phyloP scores from a whole-genome alignment of 441 rosid genomes.

The Pelargonium cotyledonis region DNA sequence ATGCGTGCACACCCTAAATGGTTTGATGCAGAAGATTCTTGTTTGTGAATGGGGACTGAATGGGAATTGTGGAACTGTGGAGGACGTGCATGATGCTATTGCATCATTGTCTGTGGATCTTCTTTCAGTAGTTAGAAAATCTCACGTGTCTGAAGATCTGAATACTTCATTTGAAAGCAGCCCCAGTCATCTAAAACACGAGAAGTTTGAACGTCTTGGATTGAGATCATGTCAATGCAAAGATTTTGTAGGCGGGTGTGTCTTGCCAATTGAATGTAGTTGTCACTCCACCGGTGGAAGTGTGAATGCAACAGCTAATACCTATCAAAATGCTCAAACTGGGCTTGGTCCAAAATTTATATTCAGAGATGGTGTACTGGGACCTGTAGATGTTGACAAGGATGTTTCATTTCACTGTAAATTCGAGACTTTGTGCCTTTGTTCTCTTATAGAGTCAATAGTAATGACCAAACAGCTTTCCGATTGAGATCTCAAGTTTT shows the following conservation, averaged over 20 bases:
- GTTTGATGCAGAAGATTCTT: constrained; percentile 47
- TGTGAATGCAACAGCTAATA: constrained; percentile 22
- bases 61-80: constrained; percentile 37
- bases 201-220: constrained; percentile 20
- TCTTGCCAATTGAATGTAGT: constrained; percentile 41
- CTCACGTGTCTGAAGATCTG: constrained; percentile 25
- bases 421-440: constrained; percentile 55
- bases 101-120: constrained; percentile 65
- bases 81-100: constrained; percentile 62
- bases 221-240: constrained; percentile 38
- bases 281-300: constrained; percentile 41
- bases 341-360: constrained; percentile 41
- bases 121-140: constrained; percentile 52
- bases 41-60: constrained; percentile 37
- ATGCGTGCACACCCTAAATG: constrained; percentile 48
- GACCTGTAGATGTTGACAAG: constrained; percentile 35
- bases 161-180: constrained; percentile 24
- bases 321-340: constrained; percentile 18
- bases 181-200: constrained; percentile 22
- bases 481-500: constrained; percentile 27
- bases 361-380: constrained; percentile 69
- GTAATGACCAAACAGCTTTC: constrained; percentile 45
- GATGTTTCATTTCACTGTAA: constrained; percentile 37
- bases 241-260: constrained; percentile 27
- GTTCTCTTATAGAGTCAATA: constrained; percentile 55